Evolutionary conservation across 345 rosid genomes (phyloP).

Genomic region (Syzygium grande): DNA sequence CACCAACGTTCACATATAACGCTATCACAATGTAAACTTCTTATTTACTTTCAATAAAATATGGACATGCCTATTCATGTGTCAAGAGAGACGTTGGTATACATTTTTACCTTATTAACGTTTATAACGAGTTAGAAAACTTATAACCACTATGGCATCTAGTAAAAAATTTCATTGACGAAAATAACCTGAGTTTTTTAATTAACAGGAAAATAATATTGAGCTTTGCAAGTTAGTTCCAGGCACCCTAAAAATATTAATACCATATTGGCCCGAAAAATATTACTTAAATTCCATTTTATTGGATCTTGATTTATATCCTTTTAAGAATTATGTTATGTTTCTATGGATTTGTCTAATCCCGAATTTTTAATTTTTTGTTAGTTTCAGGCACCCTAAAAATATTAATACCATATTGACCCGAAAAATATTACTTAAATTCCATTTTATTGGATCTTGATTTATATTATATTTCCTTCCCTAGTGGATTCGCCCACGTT

Average conservation of each 20-base stretch:
- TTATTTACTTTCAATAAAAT: background rate
- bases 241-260: background rate
- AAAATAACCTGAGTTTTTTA: background rate
- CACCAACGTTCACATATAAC: background rate
- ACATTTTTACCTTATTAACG: background rate
- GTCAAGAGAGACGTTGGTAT: background rate
- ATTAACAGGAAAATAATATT: background rate
- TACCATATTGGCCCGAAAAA: background rate
- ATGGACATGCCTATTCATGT: background rate
- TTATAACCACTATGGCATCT: background rate
- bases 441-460: too few species aligned
- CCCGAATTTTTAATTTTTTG: too few species aligned
- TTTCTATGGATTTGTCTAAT: background rate
- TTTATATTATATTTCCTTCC: too few species aligned
- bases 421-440: too few species aligned
- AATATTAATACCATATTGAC: too few species aligned
- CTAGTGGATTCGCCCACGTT: accelerated
- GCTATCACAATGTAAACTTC: background rate
- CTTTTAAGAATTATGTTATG: background rate
- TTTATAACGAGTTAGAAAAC: background rate
- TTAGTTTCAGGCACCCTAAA: too few species aligned
- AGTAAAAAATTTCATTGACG: background rate
- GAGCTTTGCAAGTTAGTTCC: background rate
- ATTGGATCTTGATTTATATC: background rate
- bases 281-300: background rate